Evolutionary conservation across 192 early-diverging fungal genomes (phyloP).

Genomic region (Backusella circina): DNA sequence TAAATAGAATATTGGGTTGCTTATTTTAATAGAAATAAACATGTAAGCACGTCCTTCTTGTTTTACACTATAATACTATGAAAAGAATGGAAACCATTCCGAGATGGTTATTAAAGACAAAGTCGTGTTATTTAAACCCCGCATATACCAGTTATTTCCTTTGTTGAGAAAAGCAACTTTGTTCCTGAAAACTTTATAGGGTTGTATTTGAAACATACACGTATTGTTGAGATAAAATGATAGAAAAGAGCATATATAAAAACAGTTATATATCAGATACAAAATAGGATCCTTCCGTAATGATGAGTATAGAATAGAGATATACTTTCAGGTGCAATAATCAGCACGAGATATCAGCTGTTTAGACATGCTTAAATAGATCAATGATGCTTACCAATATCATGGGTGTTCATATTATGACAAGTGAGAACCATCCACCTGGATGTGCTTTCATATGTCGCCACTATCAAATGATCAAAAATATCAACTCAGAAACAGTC

Average conservation of each 20-base stretch:
- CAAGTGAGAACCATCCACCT: background rate
- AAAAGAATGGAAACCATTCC: too few relatives aligned
- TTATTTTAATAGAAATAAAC: background rate
- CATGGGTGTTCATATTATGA: background rate
- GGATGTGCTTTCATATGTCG: background rate
- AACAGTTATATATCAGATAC: too few relatives aligned
- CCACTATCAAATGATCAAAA: background rate
- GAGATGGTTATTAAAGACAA: background rate
- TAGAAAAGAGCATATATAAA: background rate
- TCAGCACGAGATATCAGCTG: background rate
- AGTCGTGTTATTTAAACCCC: background rate
- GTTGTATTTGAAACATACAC: background rate
- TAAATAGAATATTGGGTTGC: background rate
- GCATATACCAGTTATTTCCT: background rate
- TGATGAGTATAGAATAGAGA: too few relatives aligned
- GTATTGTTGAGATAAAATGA: background rate
- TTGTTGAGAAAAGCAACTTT: background rate
- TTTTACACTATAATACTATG: background rate
- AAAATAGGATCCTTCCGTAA: too few relatives aligned
- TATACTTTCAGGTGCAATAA: background rate
- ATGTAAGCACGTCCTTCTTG: background rate
- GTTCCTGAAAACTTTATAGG: background rate
- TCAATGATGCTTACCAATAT: background rate
- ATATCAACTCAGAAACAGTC: background rate
- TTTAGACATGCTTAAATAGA: background rate